phyloP scores from a whole-genome alignment of 106 monocot species.

The Apostasia ramifera region DNA sequence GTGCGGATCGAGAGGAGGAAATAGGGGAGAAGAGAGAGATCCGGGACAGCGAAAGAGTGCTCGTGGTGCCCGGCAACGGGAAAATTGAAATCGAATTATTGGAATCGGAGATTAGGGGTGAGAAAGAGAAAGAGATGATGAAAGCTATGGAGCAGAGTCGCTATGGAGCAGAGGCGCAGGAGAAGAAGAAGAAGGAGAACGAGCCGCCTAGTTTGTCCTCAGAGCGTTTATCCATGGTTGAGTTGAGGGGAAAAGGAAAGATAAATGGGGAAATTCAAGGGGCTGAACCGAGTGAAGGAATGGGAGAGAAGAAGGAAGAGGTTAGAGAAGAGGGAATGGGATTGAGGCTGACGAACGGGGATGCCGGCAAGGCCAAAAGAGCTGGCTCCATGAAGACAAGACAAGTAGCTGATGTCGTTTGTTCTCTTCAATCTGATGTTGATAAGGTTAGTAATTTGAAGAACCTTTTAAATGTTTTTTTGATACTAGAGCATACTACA shows the following conservation, averaged over 20 bases:
- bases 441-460: too few species aligned
- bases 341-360: not conserved
- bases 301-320: not conserved
- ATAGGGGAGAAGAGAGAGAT: not conserved
- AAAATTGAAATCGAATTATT: too few species aligned
- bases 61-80: too few species aligned
- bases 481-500: too few species aligned
- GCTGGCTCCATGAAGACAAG: too few species aligned
- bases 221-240: not conserved
- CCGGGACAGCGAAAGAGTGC: not conserved
- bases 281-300: not conserved
- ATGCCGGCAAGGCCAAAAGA: not conserved
- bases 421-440: too few species aligned
- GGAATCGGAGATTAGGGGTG: too few species aligned
- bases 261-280: not conserved
- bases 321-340: not conserved
- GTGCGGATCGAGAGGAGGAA: conserved; percentile 1
- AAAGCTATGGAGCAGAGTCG: not conserved
- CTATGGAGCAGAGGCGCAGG: not conserved
- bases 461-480: too few species aligned
- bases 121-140: not conserved
- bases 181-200: not conserved
- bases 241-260: not conserved
- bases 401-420: too few species aligned
- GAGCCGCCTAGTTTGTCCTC: not conserved